Evolutionary conservation across 495 filamentous ascomycete genomes (phyloP), one percentile per base, ranked within the genome.

Genomic region (Annulohypoxylon stygium): DNA sequence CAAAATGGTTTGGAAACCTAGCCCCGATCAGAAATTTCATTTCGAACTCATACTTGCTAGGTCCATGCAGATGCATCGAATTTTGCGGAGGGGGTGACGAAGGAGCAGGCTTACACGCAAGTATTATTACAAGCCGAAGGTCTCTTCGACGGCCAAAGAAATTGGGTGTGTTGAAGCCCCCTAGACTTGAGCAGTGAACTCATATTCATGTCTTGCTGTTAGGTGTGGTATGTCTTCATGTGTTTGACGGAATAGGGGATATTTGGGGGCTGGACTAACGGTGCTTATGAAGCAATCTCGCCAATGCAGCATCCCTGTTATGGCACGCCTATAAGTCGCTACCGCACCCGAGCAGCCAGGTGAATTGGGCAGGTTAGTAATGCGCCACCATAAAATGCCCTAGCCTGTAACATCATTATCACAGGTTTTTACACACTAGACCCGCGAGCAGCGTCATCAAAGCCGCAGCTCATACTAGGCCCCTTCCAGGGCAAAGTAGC

Each of bases 401-500:
- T n/a, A n/a, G n/a, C n/a, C n/a, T n/a, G n/a, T n/a, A n/a, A n/a
- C n/a, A n/a, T n/a, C n/a, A n/a, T n/a, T n/a, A n/a, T n/a, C n/a
- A n/a, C n/a, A 89, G 87, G 88, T 34, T 97, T 97, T 88, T 97
- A 97, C 82, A 90, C 92, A 60, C 85, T 93, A 75, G 88, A 93
- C 76, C 89, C 88, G 30, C 81, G 79, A 47, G 84, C 85, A 54
- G 78, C 86, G 33, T 70, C 79, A n/a, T 36, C 64, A 23, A 81
- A 81, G 61, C 81, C 70, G 9, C 84, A 87, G 62, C 86, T 97
- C 50, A 90, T 97, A 67, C 88, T 97, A 0, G 94, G 93, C 0
- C 95, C 94, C 4, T 97, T 97, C 83, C 90, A 95, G 55, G 95
- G 95, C 48, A 91, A 94, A 70, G 91, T 94, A 7, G 93, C 95